phyloP scores from a whole-genome alignment of 2,329 filamentous ascomycete genomes.

The Stemphylium beticola region DNA sequence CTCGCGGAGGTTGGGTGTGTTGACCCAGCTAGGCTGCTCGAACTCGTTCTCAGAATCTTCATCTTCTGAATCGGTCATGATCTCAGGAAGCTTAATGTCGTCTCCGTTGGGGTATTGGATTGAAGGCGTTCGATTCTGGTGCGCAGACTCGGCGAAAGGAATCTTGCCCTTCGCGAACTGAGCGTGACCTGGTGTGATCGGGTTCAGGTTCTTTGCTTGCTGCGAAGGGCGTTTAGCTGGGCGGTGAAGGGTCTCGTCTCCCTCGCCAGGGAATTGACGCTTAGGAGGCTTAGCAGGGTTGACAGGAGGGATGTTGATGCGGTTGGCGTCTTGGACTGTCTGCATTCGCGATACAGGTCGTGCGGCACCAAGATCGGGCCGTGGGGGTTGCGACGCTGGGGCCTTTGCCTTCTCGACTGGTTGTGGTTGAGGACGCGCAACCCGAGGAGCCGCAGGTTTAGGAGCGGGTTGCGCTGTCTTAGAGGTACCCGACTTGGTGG shows the following conservation, averaged over 20 bases:
- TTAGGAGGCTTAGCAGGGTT: slow-evolving; percentile 77
- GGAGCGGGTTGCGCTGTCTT: slow-evolving; percentile 30
- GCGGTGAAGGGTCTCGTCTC: slow-evolving; percentile 62
- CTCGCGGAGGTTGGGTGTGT: slow-evolving; percentile 79
- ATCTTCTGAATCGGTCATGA: slow-evolving; percentile 92
- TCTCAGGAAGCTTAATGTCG: slow-evolving; percentile 89
- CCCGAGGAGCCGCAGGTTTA: slow-evolving; percentile 35
- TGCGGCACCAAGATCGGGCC: slow-evolving; percentile 58
- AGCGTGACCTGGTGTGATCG: slow-evolving; percentile 64
- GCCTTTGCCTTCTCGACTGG: slow-evolving; percentile 73
- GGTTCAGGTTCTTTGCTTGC: slow-evolving; percentile 54
- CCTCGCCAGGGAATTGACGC: slow-evolving; percentile 75
- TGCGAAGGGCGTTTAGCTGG: slow-evolving; percentile 45
- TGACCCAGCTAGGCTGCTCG: slow-evolving; percentile 80
- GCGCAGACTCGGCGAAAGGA: slow-evolving; percentile 77
- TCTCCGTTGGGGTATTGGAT: slow-evolving; percentile 88
- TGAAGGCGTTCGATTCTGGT: slow-evolving; percentile 61
- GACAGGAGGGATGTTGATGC: slow-evolving; percentile 60
- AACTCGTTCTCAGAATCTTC: slow-evolving; percentile 73
- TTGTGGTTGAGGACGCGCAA: slow-evolving; percentile 40
- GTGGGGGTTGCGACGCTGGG: slow-evolving; percentile 45
- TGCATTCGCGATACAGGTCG: slow-evolving; percentile 67
- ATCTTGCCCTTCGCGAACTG: slow-evolving; percentile 85
- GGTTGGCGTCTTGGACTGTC: slow-evolving; percentile 64
- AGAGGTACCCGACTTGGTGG: slow-evolving; percentile 28